Percentiles rank a stretch among this genome's conserved stretches.
Conservation (phyloP, 2,329 filamentous ascomycete genomes). For the Phialophora tarda region DNA sequence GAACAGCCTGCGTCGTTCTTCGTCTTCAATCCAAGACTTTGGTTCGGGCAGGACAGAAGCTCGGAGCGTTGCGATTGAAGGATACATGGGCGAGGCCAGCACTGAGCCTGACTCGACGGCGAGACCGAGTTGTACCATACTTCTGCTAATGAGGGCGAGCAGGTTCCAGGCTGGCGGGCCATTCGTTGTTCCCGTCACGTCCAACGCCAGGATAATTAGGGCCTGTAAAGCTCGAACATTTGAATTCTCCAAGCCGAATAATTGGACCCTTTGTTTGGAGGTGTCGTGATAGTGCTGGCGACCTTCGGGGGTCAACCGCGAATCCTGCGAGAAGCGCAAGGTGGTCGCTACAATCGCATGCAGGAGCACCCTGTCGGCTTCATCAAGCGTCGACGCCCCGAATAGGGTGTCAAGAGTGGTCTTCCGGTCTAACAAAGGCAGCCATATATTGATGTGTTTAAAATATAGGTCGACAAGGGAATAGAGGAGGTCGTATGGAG, state of each 20-base stretch:
- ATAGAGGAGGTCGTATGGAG: constrained; percentile 76
- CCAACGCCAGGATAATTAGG: constrained; percentile 82
- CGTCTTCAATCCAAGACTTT: constrained; percentile 85
- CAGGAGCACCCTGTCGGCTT: constrained; percentile 80
- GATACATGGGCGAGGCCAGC: constrained; percentile 76
- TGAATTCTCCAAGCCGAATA: constrained; percentile 88
- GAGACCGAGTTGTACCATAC: constrained; percentile 84
- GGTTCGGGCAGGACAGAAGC: constrained; percentile 85
- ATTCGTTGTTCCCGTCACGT: constrained; percentile 84
- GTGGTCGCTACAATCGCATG: constrained; percentile 91
- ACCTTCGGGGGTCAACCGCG: constrained; percentile 73
- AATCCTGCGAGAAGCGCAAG: constrained; percentile 79
- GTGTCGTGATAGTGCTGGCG: constrained; percentile 76
- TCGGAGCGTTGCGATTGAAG: constrained; percentile 86
- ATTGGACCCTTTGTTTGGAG: constrained; percentile 82
- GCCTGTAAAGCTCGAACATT: constrained; percentile 88
- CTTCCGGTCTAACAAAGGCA: constrained; percentile 85
- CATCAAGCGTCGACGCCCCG: constrained; percentile 70
- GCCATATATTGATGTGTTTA: constrained; percentile 82
- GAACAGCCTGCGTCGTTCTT: constrained; percentile 81
- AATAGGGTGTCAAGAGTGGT: constrained; percentile 83
- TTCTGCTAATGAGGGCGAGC: constrained; percentile 84
- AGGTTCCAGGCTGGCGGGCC: constrained; percentile 92
- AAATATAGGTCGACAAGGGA: constrained; percentile 77
- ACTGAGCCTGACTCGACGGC: constrained; percentile 82